Percentiles rank a stretch among this genome's conserved stretches.
Evolutionary conservation across 345 rosid genomes (phyloP).

Genomic region (Xanthoceras sorbifolium): DNA sequence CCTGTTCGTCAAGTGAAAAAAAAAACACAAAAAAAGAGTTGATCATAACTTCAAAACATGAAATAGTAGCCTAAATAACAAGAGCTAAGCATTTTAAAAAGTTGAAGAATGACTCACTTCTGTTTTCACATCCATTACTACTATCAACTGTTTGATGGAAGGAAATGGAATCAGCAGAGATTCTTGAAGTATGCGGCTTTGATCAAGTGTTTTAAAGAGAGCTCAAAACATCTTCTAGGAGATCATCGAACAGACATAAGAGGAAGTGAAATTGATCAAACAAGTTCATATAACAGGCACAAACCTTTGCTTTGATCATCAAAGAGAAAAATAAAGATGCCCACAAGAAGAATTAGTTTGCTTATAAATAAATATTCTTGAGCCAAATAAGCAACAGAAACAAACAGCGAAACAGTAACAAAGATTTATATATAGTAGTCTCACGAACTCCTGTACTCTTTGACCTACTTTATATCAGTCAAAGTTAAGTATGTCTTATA

Average conservation of each 20-base stretch:
- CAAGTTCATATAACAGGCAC: background rate
- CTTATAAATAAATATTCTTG: background rate
- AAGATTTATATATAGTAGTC: background rate
- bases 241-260: background rate
- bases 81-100: background rate
- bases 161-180: background rate
- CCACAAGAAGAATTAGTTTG: background rate
- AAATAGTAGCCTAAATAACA: background rate
- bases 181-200: background rate
- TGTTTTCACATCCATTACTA: slow-evolving; percentile 14
- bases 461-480: background rate
- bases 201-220: background rate
- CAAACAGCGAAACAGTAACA: background rate
- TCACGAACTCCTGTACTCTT: background rate
- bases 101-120: background rate
- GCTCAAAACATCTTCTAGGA: background rate
- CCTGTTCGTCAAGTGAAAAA: slow-evolving; percentile 1
- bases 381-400: background rate
- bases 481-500: background rate
- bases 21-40: background rate
- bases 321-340: background rate
- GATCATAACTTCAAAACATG: background rate
- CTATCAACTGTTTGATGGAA: background rate
- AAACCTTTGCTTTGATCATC: background rate
- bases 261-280: background rate